These are phyloP conservation scores for Hebeloma cylindrosporum DNA, from an alignment of 768 basidiomycete genomes.

Conservation along the genomic window DNA sequence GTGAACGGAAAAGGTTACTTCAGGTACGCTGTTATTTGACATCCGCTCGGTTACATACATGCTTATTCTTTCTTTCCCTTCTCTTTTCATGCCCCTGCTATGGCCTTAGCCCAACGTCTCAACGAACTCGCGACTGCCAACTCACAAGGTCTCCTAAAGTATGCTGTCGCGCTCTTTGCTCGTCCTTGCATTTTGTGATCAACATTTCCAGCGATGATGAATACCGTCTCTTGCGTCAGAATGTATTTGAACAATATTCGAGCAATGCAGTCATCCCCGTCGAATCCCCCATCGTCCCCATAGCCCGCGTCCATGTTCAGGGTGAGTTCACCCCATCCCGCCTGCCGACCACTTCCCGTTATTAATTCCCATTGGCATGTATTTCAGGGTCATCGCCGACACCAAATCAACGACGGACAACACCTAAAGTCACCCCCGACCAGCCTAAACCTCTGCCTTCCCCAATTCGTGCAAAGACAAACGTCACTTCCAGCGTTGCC, in stretches of 20 bases:
- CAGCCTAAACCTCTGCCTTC: conserved; percentile 15
- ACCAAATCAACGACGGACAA: conserved; percentile 6
- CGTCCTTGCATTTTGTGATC: background rate
- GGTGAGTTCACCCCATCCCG: conserved; percentile 3
- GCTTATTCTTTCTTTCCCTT: background rate
- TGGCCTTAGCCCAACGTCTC: conserved; percentile 62
- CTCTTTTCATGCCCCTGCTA: conserved; percentile 28
- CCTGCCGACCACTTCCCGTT: background rate
- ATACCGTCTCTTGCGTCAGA: conserved; percentile 68
- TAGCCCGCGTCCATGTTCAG: conserved; percentile 20
- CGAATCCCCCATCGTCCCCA: conserved; percentile 29
- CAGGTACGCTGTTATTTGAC: no score
- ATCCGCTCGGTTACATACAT: background rate
- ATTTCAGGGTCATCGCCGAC: conserved; percentile 6
- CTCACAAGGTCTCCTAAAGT: conserved; percentile 66
- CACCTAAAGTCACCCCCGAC: conserved; percentile 2
- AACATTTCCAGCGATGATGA: conserved; percentile 59
- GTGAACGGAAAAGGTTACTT: no score
- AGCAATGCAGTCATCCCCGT: conserved; percentile 30
- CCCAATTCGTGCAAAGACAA: conserved; percentile 22
- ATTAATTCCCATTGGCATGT: background rate
- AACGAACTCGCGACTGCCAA: conserved; percentile 70
- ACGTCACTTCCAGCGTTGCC: conserved; percentile 32
- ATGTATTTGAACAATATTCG: conserved; percentile 62
- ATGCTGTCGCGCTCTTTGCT: conserved; percentile 26